Base-by-base conservation (phyloP, 805 yeast genomes). In the Tetrapisispora pingtungensis region DNA sequence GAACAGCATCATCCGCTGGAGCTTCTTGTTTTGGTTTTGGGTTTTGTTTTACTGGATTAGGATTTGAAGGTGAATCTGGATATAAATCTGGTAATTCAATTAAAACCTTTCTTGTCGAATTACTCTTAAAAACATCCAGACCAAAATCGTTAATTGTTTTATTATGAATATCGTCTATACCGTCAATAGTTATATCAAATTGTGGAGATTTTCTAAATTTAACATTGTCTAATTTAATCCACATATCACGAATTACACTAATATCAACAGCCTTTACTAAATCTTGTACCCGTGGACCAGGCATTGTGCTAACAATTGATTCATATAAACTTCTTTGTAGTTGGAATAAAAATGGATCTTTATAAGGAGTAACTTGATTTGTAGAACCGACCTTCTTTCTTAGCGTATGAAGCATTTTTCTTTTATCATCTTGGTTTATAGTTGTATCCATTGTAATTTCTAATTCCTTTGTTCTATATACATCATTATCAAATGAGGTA, bases 101-200 rank as follows among this genome's bases (percentile, higher is more conserved):
- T 64, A 13, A 89, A 81, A 58, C 88, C 86, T 7, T 65, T 80
- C 0, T 56, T 83, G 33, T 59, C 76, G 30, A 66, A 84, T 38
- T 85, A 81, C 40, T 71, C 81, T n/a, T 42, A 18, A 42, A 42
- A 7, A 42, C 32, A 31, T 35, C 37, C 27, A 36, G 10, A 30
- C 44, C 44, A 13, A 31, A 17, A 7, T 31, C 24, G 30, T 42
- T 36, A 4, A 42, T 28, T n/a, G 27, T 36, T 3, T 6, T 15
- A n/a, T n/a, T 35, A 17, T 14, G 10, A 20, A 5, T 15, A 31
- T 33, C 26, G 31, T 10, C 22, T 20, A 37, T 17, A 7, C 33
- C 40, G 12, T 15, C 14, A 3, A 37, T 26, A 4, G 4, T n/a
- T 14, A 33, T 13, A 27, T 41, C 24, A n/a, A 40, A 34, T 19